Evolutionary conservation across 768 basidiomycete genomes (phyloP), one percentile per base, ranked within the genome.

Genomic region (Trametes coccinea): DNA sequence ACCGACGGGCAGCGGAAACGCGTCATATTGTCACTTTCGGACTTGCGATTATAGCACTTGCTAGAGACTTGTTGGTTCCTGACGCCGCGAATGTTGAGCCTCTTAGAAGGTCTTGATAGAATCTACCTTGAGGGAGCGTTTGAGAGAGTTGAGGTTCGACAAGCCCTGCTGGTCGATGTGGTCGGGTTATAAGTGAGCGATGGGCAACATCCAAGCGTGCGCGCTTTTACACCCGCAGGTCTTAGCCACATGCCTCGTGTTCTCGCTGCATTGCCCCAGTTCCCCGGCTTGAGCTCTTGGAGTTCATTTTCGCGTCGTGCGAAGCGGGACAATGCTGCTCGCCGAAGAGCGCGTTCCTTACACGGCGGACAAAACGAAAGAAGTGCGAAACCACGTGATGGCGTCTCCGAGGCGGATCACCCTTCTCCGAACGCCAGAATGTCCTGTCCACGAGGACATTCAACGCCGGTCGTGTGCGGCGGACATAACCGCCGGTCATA

Each of bases 1-100:
- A 27, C 13, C 22, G 64, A 56, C 5, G 64, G 60, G 39, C 53
- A 54, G 11, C 60, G 56, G 54, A 59, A 62, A 49, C 64, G 64
- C 16, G 52, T 41, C 64, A 65, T 65, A 22, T 33, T 51, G 46
- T 27, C 31, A 31, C 33, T n/a, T 31, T 29, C 22, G n/a, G 14
- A 17, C 27, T 34, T 40, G 33, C 13, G 10, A 52, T 48, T 48
- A 33, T 31, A 9, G 27, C 16, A 53, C 29, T n/a, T 29, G 22
- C 8, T 48, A 0, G 17, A 45, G 50, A 53, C 40, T 53, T 57
- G 45, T 5, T 11, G 13, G 14, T 22, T 17, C 16, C 22, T 40
- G 16, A 5, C n/a, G 44, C 59, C 50, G 16, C 52, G 40, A 53
- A 47, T 60, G 29, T 60, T 34, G 63, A 47, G 63, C 59, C 49